A percentile compares a stretch with the other conserved stretches of the same genome.
Conservation (phyloP, 2,329 filamentous ascomycete species). For the Penicillium janthinellum region DNA sequence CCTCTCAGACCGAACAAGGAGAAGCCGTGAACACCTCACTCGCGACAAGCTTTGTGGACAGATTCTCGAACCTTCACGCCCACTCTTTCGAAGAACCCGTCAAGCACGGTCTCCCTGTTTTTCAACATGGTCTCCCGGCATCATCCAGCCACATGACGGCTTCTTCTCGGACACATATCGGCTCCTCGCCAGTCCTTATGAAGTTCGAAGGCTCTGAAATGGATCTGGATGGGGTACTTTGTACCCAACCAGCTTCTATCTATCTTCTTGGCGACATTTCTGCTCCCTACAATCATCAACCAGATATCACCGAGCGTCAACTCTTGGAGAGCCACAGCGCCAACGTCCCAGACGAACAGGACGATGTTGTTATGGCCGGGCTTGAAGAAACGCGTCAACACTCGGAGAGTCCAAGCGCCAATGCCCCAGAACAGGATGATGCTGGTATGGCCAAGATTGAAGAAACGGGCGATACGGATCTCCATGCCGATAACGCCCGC, state of each 20-base stretch:
- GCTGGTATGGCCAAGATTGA: slow-evolving; percentile 9
- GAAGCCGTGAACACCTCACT: slow-evolving; percentile 23
- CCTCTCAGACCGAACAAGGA: not conserved
- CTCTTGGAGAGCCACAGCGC: not conserved
- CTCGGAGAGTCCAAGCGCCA: not conserved
- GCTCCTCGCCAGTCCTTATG: slow-evolving; percentile 3
- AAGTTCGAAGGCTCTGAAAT: slow-evolving; percentile 10
- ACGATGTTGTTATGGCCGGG: slow-evolving; percentile 2
- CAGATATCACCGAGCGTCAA: not conserved
- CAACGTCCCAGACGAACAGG: not conserved
- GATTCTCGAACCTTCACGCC: slow-evolving; percentile 28
- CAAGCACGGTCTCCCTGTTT: not conserved
- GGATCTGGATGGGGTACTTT: not conserved
- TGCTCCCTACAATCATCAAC: not conserved
- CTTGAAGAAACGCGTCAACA: slow-evolving; percentile 10
- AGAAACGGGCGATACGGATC: slow-evolving; percentile 12
- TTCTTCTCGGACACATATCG: not conserved
- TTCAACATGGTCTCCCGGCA: not conserved
- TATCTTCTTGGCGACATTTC: not conserved
- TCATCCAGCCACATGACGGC: not conserved
- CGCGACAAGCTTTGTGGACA: slow-evolving; percentile 30
- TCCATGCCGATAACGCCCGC: slow-evolving; percentile 17
- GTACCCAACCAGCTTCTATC: not conserved
- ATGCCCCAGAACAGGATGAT: not conserved
- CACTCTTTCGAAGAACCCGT: slow-evolving; percentile 22